Evolutionary conservation across 352 stramenopile genomes (phyloP).

Genomic region (Plasmopara muralis): DNA sequence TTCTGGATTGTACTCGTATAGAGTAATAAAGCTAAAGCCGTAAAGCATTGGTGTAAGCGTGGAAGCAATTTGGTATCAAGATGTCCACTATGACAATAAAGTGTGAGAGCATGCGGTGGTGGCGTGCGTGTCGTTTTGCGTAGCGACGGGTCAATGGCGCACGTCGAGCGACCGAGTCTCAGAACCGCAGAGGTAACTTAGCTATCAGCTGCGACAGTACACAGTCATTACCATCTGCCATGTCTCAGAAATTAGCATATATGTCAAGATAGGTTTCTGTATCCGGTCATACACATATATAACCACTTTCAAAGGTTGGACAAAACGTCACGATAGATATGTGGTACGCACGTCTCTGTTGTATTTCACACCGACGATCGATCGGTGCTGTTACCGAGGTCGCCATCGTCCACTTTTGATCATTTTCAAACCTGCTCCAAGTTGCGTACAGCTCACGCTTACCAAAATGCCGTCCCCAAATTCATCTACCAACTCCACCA

Average conservation of each 20-base stretch:
- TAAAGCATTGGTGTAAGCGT: neutral
- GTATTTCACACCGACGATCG: slow-evolving; percentile 7
- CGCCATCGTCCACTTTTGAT: slow-evolving; percentile 1
- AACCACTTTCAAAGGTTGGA: neutral
- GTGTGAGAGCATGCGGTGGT: neutral
- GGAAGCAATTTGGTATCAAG: neutral
- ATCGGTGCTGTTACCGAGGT: slow-evolving; percentile 7
- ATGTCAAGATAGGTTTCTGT: too few relatives aligned
- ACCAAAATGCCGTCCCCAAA: slow-evolving; percentile 27
- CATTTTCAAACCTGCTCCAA: slow-evolving; percentile 26
- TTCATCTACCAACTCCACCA: slow-evolving; percentile 17
- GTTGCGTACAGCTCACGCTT: slow-evolving; percentile 6
- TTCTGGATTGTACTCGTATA: neutral
- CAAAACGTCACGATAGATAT: neutral
- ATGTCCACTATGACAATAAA: neutral
- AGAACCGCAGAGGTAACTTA: too few relatives aligned
- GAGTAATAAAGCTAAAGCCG: neutral
- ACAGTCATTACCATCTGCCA: neutral
- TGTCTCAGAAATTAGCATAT: too few relatives aligned
- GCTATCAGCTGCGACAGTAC: neutral
- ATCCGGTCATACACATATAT: neutral
- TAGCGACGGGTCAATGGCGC: slow-evolving; percentile 23
- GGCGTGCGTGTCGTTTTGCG: slow-evolving; percentile 20
- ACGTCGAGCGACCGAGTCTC: slow-evolving; percentile 15
- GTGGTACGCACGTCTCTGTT: neutral